Evolutionary conservation across 768 basidiomycete species (phyloP), one percentile per base, ranked within the genome.

Genomic region (Rhizopogon vulgaris): DNA sequence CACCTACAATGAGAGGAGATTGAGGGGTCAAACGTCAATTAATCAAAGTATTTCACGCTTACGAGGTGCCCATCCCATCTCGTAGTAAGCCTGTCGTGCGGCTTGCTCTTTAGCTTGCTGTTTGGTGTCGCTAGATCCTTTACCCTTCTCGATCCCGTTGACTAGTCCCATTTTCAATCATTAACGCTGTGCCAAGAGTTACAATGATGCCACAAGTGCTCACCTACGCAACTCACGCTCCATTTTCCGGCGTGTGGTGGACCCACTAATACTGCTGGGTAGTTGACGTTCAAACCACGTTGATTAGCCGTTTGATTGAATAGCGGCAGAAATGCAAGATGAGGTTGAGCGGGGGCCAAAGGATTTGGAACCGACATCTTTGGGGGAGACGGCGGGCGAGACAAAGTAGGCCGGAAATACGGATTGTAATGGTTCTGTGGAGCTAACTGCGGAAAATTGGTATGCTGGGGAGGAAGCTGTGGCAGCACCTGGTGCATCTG

Each of bases 81-180:
- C 76, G 60, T 80, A 78, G 67, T 79, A 87, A 8, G 87, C 87
- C 58, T 80, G 72, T 52, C 78, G 75, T 15, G 87, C 87, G 0
- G 87, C 87, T 51, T 84, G 83, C 60, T 90, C 87, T 65, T 88
- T 90, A 6, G 87, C 87, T 2, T 79, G 67, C 61, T 90, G 87
- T 65, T 90, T 90, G 64, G 74, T 85, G 48, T 74, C 71, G 27
- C 85, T 85, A n/a, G 63, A 66, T 2, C 87, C 88, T 45, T 72
- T 66, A 10, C 87, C 87, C 59, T 82, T 86, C 60, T 71, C 71
- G 52, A 86, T 79, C 2, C 84, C 85, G 58, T 88, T 84, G 47
- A 87, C 88, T 88, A 61, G 9, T 37, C 40, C 36, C 18, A 38
- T 41, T 40, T 53, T 46, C 43, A 14, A 18, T 55, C 12, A 52